Evolutionary conservation across 2,329 filamentous ascomycete genomes (phyloP).

Genomic region (Xylaria sp.): DNA sequence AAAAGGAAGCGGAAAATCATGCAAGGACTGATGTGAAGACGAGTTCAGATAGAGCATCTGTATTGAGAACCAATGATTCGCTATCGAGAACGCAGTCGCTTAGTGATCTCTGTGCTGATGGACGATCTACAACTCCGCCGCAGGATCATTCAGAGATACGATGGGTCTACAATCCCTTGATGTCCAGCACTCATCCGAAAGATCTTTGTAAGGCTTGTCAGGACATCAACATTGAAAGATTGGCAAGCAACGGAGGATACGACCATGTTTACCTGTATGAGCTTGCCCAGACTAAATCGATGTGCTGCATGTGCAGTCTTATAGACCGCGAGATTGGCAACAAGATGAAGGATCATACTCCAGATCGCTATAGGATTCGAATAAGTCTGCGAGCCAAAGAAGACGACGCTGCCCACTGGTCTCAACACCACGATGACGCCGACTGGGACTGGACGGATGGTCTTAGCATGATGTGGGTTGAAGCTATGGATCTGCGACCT

Average conservation of each 20-base stretch:
- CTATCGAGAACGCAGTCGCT: not conserved
- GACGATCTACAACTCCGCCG: too few species aligned
- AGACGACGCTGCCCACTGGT: not conserved
- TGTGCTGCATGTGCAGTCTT: not conserved
- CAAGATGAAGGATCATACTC: not conserved
- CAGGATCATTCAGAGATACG: not conserved
- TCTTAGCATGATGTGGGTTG: not conserved
- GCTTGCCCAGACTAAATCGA: not conserved
- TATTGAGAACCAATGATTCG: not conserved
- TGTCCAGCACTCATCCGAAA: not conserved
- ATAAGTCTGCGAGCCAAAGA: not conserved
- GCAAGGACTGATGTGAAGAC: not conserved
- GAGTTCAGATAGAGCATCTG: not conserved
- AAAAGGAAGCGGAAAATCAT: not conserved
- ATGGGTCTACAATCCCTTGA: not conserved
- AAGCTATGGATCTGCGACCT: not conserved
- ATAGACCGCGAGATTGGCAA: not conserved
- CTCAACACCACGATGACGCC: not conserved
- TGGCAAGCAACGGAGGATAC: not conserved
- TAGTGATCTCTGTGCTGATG: not conserved
- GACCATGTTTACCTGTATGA: not conserved
- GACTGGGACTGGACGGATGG: not conserved
- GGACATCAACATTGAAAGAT: not conserved
- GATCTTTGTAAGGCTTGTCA: not conserved
- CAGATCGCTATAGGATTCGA: not conserved